These are phyloP conservation scores for Echinosophora koreensis DNA, from an alignment of 306 rosid species.

Conservation along the genomic window DNA sequence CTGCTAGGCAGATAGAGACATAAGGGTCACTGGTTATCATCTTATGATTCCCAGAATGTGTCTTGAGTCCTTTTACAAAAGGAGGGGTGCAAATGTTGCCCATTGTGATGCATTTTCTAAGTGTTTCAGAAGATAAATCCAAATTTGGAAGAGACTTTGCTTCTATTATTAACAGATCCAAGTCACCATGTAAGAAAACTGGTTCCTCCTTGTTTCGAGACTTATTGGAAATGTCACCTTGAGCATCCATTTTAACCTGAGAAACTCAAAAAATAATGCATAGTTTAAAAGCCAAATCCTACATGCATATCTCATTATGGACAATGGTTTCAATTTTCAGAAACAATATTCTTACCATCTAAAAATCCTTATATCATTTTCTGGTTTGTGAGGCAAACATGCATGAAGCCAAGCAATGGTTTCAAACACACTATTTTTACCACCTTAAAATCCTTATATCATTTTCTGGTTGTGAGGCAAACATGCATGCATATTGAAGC, in stretches of 20 bases:
- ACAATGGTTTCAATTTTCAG: slow-evolving; percentile 10
- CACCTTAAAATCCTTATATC: slow-evolving; percentile 38
- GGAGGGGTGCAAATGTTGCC: slow-evolving; percentile 59
- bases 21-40: slow-evolving; percentile 82
- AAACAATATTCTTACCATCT: slow-evolving; percentile 20
- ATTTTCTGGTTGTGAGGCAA: slow-evolving; percentile 11
- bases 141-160: slow-evolving; percentile 82
- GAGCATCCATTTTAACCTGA: slow-evolving; percentile 49
- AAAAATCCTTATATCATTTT: slow-evolving; percentile 32
- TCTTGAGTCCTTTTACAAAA: slow-evolving; percentile 50
- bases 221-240: slow-evolving; percentile 5
- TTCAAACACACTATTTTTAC: background rate
- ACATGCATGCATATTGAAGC: slow-evolving; percentile 10
- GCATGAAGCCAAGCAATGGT: slow-evolving; percentile 33
- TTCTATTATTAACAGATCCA: slow-evolving; percentile 70
- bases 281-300: slow-evolving; percentile 13
- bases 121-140: slow-evolving; percentile 64
- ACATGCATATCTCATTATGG: background rate
- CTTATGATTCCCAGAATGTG: slow-evolving; percentile 52
- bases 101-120: slow-evolving; percentile 67
- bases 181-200: slow-evolving; percentile 69
- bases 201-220: slow-evolving; percentile 38
- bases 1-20: slow-evolving; percentile 69
- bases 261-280: slow-evolving; percentile 40
- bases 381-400: slow-evolving; percentile 14